These are phyloP conservation scores for Collybia sp. DNA, from an alignment of 768 basidiomycete genomes.

Conservation along the genomic window DNA sequence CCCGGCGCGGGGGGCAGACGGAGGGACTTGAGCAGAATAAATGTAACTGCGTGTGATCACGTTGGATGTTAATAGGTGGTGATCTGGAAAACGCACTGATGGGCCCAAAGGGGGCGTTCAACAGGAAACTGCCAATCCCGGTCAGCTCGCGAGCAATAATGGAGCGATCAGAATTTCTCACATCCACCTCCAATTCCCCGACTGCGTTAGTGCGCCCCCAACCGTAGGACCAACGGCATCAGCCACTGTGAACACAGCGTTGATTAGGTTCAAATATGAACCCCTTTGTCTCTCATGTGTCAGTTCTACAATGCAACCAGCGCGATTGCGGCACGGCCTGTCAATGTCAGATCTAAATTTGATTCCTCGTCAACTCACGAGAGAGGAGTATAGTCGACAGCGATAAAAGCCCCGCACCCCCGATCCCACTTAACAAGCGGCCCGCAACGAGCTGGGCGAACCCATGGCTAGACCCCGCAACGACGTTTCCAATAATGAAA, in stretches of 20 bases:
- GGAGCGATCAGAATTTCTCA: conserved; percentile 4
- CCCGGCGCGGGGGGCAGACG: conserved; percentile 11
- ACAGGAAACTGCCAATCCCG: conserved; percentile 12
- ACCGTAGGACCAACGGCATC: conserved; percentile 20
- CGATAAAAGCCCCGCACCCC: conserved; percentile 19
- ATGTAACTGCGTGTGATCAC: conserved; percentile 11
- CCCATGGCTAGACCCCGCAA: conserved; percentile 17
- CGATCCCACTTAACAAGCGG: conserved; percentile 18
- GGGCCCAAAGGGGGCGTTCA: conserved; percentile 18
- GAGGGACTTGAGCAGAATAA: conserved; percentile 13
- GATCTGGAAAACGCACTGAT: conserved; percentile 11
- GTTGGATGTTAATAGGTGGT: not conserved
- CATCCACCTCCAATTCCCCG: conserved; percentile 25
- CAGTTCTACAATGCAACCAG: conserved; percentile 10
- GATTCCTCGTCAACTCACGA: conserved; percentile 9
- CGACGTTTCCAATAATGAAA: conserved; percentile 18
- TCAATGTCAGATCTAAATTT: not conserved
- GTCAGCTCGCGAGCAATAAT: not conserved
- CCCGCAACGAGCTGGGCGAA: conserved; percentile 19
- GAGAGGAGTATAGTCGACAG: conserved; percentile 16
- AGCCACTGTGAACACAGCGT: conserved; percentile 18
- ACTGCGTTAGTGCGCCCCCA: conserved; percentile 16
- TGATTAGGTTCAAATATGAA: conserved; percentile 21
- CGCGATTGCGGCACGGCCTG: too few relatives aligned
- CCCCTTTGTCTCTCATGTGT: conserved; percentile 20